Percentiles rank a stretch among this genome's conserved stretches.
phyloP scores from a whole-genome alignment of 768 basidiomycete species.

The Rossbeevera mucosa region DNA sequence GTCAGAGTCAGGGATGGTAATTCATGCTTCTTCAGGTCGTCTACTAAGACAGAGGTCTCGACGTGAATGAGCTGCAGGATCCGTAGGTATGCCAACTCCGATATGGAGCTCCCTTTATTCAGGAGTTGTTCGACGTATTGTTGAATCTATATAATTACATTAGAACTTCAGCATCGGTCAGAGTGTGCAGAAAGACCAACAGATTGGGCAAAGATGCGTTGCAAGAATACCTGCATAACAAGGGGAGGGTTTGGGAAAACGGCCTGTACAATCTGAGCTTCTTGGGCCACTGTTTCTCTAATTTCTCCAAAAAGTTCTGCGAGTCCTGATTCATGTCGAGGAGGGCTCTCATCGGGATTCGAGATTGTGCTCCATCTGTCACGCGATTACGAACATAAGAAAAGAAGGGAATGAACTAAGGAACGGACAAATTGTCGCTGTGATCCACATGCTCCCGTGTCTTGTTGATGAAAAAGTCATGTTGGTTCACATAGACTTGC shows the following conservation, averaged over 20 bases:
- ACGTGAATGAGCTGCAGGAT: conserved; percentile 84
- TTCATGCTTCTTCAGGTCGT: conserved; percentile 90
- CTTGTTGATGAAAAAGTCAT: conserved; percentile 98
- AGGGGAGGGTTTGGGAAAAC: conserved; percentile 95
- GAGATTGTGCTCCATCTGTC: conserved; percentile 77
- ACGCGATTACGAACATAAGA: not conserved
- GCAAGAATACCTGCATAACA: conserved; percentile 97
- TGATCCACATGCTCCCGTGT: conserved; percentile 59
- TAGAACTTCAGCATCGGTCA: conserved; percentile 1
- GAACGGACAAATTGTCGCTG: conserved; percentile 56
- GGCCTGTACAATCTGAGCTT: conserved; percentile 96
- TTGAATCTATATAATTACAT: conserved; percentile 65
- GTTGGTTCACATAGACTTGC: conserved; percentile 98
- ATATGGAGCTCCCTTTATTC: conserved; percentile 66
- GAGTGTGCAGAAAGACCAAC: conserved; percentile 42
- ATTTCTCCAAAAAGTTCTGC: conserved; percentile 83
- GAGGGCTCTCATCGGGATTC: conserved; percentile 73
- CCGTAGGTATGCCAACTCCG: conserved; percentile 87
- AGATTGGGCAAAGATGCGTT: conserved; percentile 95
- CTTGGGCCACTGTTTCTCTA: conserved; percentile 84
- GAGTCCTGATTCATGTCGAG: conserved; percentile 76
- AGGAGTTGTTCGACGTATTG: conserved; percentile 91
- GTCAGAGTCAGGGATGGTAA: conserved; percentile 58
- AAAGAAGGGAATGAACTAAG: not conserved
- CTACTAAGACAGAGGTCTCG: conserved; percentile 72